Conservation (phyloP, 1,139 yeast species). For the Candida sp. region DNA sequence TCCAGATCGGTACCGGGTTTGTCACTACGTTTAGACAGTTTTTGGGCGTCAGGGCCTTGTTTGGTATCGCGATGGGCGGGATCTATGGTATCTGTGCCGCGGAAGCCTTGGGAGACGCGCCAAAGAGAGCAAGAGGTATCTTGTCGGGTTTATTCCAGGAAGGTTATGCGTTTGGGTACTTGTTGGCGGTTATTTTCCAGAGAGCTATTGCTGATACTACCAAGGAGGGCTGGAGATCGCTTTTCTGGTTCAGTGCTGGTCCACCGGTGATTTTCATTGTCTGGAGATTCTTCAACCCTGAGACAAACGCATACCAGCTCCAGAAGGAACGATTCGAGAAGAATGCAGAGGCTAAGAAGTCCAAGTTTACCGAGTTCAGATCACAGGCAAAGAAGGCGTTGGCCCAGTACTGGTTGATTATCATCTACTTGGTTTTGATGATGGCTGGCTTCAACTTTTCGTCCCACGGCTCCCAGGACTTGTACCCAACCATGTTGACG, state of each 20-base stretch:
- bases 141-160: slow-evolving; percentile 42
- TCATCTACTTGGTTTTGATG: slow-evolving; percentile 37
- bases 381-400: slow-evolving; percentile 30
- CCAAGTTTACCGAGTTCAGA: slow-evolving; percentile 16
- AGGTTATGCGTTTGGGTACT: slow-evolving; percentile 50
- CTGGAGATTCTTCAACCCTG: slow-evolving; percentile 41
- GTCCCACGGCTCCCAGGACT: slow-evolving; percentile 45
- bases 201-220: slow-evolving; percentile 41
- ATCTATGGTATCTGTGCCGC: slow-evolving; percentile 43
- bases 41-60: slow-evolving; percentile 43
- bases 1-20: slow-evolving; percentile 47
- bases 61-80: slow-evolving; percentile 51
- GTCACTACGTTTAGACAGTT: slow-evolving; percentile 40
- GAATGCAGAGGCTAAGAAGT: slow-evolving; percentile 16
- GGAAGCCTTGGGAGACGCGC: slow-evolving; percentile 43
- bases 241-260: slow-evolving; percentile 49
- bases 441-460: slow-evolving; percentile 50
- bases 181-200: slow-evolving; percentile 45
- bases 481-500: slow-evolving; percentile 40
- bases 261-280: slow-evolving; percentile 40
- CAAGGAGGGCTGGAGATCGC: slow-evolving; percentile 38
- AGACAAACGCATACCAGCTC: slow-evolving; percentile 38
- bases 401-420: slow-evolving; percentile 41
- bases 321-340: slow-evolving; percentile 25
- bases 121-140: slow-evolving; percentile 41